Conservation (phyloP, 1,284 basidiomycete genomes). For the Golubevia sp. region DNA sequence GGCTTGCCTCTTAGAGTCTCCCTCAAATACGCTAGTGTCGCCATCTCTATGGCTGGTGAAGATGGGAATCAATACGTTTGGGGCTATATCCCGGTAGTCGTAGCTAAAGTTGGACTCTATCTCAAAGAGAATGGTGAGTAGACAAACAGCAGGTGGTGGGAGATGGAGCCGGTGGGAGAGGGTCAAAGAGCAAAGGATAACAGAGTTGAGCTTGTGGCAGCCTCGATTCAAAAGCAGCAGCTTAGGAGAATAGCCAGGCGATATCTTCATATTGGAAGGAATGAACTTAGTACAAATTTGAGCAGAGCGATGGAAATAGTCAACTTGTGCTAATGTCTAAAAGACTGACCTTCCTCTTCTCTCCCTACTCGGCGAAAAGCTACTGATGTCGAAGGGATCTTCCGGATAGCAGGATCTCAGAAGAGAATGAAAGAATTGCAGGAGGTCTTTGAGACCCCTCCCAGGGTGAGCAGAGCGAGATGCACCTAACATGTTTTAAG, state of each 20-base stretch:
- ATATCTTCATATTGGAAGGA: too few species aligned
- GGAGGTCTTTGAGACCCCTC: constrained; percentile 82
- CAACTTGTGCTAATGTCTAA: constrained; percentile 3
- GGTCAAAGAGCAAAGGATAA: too few species aligned
- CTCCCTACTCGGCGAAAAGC: constrained; percentile 64
- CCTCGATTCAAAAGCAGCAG: constrained; percentile 2
- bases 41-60: constrained; percentile 51
- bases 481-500: too few species aligned
- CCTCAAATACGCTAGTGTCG: constrained; percentile 56
- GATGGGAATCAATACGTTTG: constrained; percentile 57
- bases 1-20: constrained; percentile 49
- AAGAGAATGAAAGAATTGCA: constrained; percentile 96
- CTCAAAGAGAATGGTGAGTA: constrained; percentile 50
- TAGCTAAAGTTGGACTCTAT: constrained; percentile 57
- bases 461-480: constrained; percentile 72
- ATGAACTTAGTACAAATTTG: too few species aligned
- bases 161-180: too few species aligned
- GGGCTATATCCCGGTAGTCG: constrained; percentile 59
- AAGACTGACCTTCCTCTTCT: neutral
- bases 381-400: constrained; percentile 92
- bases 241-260: too few species aligned
- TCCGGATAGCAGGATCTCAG: constrained; percentile 75
- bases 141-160: too few species aligned
- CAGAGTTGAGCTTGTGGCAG: constrained; percentile 1
- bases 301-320: too few species aligned